Percentiles rank a stretch among this genome's conserved stretches.
phyloP scores from a whole-genome alignment of 2,329 filamentous ascomycete species.

The Lachnellula arida region DNA sequence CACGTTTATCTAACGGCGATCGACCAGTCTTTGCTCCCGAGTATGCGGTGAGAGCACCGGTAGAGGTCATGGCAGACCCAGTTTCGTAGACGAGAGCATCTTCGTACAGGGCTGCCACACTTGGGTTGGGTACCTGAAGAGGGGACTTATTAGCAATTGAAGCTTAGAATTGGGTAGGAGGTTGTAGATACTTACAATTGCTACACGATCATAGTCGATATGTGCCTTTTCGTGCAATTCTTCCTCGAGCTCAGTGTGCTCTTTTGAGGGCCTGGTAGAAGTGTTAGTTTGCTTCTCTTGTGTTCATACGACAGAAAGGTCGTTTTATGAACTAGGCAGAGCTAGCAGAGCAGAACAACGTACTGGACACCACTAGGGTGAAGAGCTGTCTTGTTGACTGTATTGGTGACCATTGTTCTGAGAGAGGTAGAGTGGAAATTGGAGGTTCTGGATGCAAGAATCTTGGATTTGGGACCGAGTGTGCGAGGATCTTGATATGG shows the following conservation, averaged over 20 bases:
- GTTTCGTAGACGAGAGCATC: conserved; percentile 98
- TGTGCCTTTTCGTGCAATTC: conserved; percentile 96
- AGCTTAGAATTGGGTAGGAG: background rate
- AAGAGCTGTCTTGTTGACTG: conserved; percentile 29
- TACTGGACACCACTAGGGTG: conserved; percentile 31
- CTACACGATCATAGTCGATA: conserved; percentile 98
- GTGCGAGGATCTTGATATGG: conserved; percentile 28
- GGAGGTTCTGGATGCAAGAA: conserved; percentile 21
- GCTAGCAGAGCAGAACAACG: conserved; percentile 3
- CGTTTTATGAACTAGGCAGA: background rate
- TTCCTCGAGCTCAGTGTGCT: conserved; percentile 97
- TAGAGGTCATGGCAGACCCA: conserved; percentile 93
- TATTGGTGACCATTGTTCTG: conserved; percentile 28
- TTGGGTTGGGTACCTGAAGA: conserved; percentile 70
- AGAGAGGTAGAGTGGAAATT: conserved; percentile 28
- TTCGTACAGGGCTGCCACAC: conserved; percentile 94
- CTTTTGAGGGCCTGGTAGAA: conserved; percentile 62
- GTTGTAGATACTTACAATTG: conserved; percentile 67
- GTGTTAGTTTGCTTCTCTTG: conserved; percentile 11
- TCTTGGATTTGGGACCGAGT: conserved; percentile 26
- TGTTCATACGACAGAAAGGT: background rate
- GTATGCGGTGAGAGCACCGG: conserved; percentile 92
- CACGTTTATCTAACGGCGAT: conserved; percentile 94
- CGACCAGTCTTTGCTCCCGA: conserved; percentile 97
- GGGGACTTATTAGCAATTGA: conserved; percentile 8